Conservation (phyloP, 805 yeast species). For the Ogataea henricii region DNA sequence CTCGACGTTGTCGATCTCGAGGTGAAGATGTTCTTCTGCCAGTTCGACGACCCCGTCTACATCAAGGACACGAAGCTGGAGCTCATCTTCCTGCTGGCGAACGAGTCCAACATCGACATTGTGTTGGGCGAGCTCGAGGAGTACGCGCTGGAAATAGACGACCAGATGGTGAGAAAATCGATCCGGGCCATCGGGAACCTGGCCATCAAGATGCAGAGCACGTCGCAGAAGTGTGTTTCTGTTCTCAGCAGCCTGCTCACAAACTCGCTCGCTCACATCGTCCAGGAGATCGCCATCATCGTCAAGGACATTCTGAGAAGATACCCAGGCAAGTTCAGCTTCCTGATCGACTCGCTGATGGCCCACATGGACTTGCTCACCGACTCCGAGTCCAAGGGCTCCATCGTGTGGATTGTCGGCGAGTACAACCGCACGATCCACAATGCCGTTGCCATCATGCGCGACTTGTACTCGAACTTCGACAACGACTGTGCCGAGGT, state of each 20-base stretch:
- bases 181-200: conserved; percentile 87
- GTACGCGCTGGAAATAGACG: conserved; percentile 85
- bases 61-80: conserved; percentile 90
- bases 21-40: conserved; percentile 80
- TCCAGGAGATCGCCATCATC: conserved; percentile 79
- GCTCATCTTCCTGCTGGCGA: conserved; percentile 77
- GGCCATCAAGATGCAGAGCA: conserved; percentile 69
- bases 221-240: conserved; percentile 65
- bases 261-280: conserved; percentile 68
- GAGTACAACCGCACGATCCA: conserved; percentile 57
- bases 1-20: conserved; percentile 63
- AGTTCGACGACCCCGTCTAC: conserved; percentile 82
- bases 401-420: conserved; percentile 85
- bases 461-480: conserved; percentile 47
- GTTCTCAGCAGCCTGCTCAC: conserved; percentile 59
- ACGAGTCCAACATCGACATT: conserved; percentile 55
- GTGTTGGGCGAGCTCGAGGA: conserved; percentile 79
- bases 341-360: conserved; percentile 45
- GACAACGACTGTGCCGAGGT: conserved; percentile 71
- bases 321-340: conserved; percentile 61
- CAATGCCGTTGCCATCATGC: conserved; percentile 43
- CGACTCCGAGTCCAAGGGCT: conserved; percentile 77
- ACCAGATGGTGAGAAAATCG: conserved; percentile 84
- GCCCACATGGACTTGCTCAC: conserved; percentile 52
- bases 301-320: conserved; percentile 74